Evolutionary conservation across 148 eudicot species (phyloP).

Genomic region (Hydrangea macrophylla): DNA sequence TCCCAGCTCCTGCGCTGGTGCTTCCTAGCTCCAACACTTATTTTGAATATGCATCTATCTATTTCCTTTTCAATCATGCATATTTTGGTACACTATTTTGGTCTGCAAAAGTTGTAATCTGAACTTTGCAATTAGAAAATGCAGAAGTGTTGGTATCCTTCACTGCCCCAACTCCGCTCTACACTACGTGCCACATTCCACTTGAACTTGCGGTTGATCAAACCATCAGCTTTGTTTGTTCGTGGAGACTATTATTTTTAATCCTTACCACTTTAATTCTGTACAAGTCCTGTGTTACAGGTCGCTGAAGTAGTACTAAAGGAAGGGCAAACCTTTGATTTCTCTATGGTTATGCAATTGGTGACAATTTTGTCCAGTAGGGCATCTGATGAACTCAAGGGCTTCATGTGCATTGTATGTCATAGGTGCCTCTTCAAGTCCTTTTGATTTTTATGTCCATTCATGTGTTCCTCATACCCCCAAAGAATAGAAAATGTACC

Average conservation of each 20-base stretch:
- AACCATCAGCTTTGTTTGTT: neutral
- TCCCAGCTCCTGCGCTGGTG: too few relatives aligned
- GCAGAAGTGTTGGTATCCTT: neutral
- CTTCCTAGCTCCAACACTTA: too few relatives aligned
- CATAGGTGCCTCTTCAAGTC: conserved; percentile 7
- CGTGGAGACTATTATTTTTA: neutral
- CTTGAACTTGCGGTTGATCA: neutral
- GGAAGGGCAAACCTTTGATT: conserved; percentile 61
- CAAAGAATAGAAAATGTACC: neutral
- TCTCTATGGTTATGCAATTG: conserved; percentile 60
- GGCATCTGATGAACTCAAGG: conserved; percentile 51
- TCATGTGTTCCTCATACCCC: neutral
- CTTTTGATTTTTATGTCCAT: conserved; percentile 5
- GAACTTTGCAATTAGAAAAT: neutral
- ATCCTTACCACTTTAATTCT: neutral
- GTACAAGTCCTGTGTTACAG: conserved; percentile 37
- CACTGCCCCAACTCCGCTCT: neutral
- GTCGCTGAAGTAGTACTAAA: conserved; percentile 78
- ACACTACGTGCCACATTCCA: neutral
- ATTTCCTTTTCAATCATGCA: neutral
- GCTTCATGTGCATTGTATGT: conserved; percentile 87
- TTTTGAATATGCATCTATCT: neutral
- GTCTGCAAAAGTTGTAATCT: neutral
- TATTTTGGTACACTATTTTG: neutral
- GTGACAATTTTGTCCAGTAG: conserved; percentile 61